A percentile compares a stretch with the other conserved stretches of the same genome.
phyloP scores from a whole-genome alignment of 305 asterid species.

The Galium porrigens region DNA sequence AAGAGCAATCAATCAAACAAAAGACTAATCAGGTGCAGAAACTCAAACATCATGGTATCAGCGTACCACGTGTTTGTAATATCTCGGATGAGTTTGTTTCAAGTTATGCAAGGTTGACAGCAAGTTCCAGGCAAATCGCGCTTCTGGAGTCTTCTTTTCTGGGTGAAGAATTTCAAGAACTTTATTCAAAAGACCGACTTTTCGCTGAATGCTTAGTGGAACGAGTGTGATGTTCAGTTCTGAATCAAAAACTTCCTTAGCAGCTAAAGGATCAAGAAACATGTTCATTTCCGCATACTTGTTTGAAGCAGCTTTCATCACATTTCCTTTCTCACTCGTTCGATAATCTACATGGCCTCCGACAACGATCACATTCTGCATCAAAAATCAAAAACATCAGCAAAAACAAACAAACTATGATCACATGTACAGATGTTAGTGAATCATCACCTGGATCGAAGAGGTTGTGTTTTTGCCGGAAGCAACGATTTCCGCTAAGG shows the following conservation, averaged over 20 bases:
- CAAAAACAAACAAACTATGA: background rate
- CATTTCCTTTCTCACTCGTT: conserved; percentile 46
- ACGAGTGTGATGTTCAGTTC: conserved; percentile 44
- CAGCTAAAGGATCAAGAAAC: conserved; percentile 81
- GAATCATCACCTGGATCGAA: conserved; percentile 39
- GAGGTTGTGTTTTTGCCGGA: conserved; percentile 31
- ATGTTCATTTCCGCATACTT: conserved; percentile 56
- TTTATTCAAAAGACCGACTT: conserved; percentile 26
- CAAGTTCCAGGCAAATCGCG: conserved; percentile 30
- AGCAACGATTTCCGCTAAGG: conserved; percentile 47
- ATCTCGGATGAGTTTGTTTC: conserved; percentile 32
- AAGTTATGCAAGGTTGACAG: conserved; percentile 40
- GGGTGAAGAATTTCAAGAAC: conserved; percentile 22
- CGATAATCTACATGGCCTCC: conserved; percentile 48
- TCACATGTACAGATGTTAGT: background rate
- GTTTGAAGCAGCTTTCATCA: conserved; percentile 44
- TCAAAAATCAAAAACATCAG: conserved; percentile 2
- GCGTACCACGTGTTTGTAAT: conserved; percentile 49
- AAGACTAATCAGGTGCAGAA: background rate
- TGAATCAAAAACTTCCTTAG: conserved; percentile 44
- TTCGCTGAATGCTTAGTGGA: conserved; percentile 53
- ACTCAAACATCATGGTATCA: background rate
- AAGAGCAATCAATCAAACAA: background rate
- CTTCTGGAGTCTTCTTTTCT: conserved; percentile 50
- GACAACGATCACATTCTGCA: conserved; percentile 61